Evolutionary conservation across 768 basidiomycete species (phyloP), one percentile per base, ranked within the genome.

Genomic region (Rhodosporidiobolus sp.): DNA sequence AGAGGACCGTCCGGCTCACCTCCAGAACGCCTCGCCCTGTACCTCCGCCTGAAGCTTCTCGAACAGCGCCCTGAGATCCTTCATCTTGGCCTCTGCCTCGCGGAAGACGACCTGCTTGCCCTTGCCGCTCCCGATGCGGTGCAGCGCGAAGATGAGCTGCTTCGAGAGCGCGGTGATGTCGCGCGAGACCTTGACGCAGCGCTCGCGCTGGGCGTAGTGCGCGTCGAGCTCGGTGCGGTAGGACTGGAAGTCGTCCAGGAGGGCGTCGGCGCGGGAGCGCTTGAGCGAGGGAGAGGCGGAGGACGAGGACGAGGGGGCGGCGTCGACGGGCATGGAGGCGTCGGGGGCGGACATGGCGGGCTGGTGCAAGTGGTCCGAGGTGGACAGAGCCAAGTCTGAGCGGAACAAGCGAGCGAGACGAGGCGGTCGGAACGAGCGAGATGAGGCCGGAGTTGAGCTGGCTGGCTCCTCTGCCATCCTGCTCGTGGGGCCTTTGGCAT

Each of bases 131-230:
- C 60, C 49, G 48, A 76, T 63, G 77, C 93, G 89, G 78, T 97
- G 95, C 8, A 97, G 84, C 52, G 92, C 87, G 79, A 98, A 98
- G 74, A 99, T 97, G 75, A 88, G 84, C 82, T 92, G 94, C 81
- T 99, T 99, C 63, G 93, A 92, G 48, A 90, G 84, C 76, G 88
- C 90, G 34, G 94, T 97, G 62, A 92, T 86, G 81, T 96, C 94
- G 48, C 95, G 88, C 58, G 79, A 78, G 60, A 90, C 88, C 87
- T 97, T 96, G 80, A 96, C 93, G 75, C 98, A 85, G 28, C 90
- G 86, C 79, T 99, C 96, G 62, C 94, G 84, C 70, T 89, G 85
- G 80, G 97, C 94, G 80, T 94, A 88, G 81, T 90, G 84, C 45
- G 88, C 86, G 83, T 95, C 93, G 48, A 94, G 83, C 63, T 90